Evolutionary conservation across 805 yeast genomes (phyloP), one percentile per base, ranked within the genome.

Genomic region (Kluyveromyces starmeri): DNA sequence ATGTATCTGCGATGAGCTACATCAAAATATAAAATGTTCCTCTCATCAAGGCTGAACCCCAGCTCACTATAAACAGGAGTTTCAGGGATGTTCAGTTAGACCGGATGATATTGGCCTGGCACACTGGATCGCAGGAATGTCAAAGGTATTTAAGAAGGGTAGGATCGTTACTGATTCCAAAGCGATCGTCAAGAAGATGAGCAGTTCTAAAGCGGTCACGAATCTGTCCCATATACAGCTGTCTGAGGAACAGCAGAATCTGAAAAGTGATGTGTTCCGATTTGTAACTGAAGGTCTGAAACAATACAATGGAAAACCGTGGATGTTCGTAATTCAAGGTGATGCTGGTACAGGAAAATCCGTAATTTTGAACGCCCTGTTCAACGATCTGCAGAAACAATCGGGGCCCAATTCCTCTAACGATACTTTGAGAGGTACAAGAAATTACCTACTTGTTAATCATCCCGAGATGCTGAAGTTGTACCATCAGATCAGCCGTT

Each of bases 261-360:
- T 67, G 27, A 62, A 53, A 35, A 28, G 40, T 5, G 45, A 44
- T 6, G 51, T 61, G 3, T 32, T 66, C 33, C 19, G 44, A 0
- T 66, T 64, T 41, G 48, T 54, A 17, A 45, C 52, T 20, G 35
- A 45, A 0, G 42, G 53, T 18, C 35, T 65, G 8, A 21, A 32
- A 2, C 29, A 38, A 11, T 38, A 38, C 32, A 23, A 37, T n/a
- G 34, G 34, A 2, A 23, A 32, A 8, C 50, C 66, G 1, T 51
- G 67, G 0, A 53, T 63, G 42, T 66, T 58, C 44, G 64, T 65
- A 1, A 64, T 67, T 32, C 59, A 65, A 39, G 72, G 72, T 32
- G 69, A 65, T 48, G 71, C 71, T 5, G 72, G 72, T 16, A 67
- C 72, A 0, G 72, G 72, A 9, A 67, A 67, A 41, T 59, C 67